These are phyloP conservation scores for Hydrangea macrophylla DNA, from an alignment of 148 eudicot genomes.

Conservation along the genomic window DNA sequence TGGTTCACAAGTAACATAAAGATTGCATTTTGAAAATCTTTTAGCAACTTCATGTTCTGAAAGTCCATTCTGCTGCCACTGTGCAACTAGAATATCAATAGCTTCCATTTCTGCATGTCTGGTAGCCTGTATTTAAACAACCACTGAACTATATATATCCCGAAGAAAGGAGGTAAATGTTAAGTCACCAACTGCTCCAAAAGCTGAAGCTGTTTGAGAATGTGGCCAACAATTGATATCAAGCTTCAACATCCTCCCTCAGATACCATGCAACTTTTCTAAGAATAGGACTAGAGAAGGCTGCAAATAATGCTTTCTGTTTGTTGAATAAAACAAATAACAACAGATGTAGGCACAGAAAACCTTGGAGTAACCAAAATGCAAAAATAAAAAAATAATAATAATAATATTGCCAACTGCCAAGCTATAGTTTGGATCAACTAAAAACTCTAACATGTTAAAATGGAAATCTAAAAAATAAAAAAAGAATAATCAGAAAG, in stretches of 20 bases:
- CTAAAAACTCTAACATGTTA: not conserved
- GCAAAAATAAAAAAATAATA: not conserved
- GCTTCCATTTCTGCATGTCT: slow-evolving; percentile 95
- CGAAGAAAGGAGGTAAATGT: too few species aligned
- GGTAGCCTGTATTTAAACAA: slow-evolving; percentile 41
- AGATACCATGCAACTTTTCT: too few species aligned
- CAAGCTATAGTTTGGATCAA: not conserved
- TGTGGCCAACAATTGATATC: too few species aligned
- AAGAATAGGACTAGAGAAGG: too few species aligned
- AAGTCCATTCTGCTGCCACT: slow-evolving; percentile 60
- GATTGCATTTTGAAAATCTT: slow-evolving; percentile 55
- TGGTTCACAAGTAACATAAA: slow-evolving; percentile 95
- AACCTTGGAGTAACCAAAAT: not conserved
- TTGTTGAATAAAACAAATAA: too few species aligned
- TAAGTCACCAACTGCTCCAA: too few species aligned
- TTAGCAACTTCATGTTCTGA: slow-evolving; percentile 48
- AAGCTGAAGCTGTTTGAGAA: too few species aligned
- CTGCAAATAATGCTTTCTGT: too few species aligned
- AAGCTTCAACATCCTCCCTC: too few species aligned
- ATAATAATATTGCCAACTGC: too few species aligned
- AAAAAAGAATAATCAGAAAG: not conserved
- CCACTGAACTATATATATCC: not conserved
- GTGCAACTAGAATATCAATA: slow-evolving; percentile 57
- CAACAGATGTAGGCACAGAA: too few species aligned
- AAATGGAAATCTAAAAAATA: not conserved